phyloP scores from a whole-genome alignment of 495 filamentous ascomycete genomes.

The Lasiosphaeria miniovina region DNA sequence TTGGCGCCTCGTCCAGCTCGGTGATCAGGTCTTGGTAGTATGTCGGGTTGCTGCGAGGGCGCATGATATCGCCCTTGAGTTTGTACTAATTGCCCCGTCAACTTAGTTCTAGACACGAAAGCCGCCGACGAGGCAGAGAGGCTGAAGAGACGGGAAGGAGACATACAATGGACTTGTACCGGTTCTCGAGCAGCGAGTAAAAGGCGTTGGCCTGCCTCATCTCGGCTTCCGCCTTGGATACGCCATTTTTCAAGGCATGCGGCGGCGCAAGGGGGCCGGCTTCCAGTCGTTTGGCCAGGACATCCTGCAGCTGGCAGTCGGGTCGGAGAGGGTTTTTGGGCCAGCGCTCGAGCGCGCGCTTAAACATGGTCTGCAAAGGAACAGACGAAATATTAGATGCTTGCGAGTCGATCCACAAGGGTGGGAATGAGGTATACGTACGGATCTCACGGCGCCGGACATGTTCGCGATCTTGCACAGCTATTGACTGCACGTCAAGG shows the following conservation, averaged over 20 bases:
- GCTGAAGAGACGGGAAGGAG: not conserved
- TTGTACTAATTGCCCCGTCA: conserved; percentile 52
- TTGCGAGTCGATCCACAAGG: not conserved
- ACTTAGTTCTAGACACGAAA: not conserved
- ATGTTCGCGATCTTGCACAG: conserved; percentile 15
- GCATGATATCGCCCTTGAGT: conserved; percentile 56
- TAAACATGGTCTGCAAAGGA: conserved; percentile 34
- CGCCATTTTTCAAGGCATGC: conserved; percentile 8
- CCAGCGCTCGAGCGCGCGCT: conserved; percentile 71
- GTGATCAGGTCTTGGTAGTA: conserved; percentile 70
- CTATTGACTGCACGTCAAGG: not conserved
- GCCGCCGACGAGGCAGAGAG: not conserved
- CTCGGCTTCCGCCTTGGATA: conserved; percentile 33
- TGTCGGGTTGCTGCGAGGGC: conserved; percentile 69
- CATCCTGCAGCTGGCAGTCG: conserved; percentile 67
- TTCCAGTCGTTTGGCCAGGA: conserved; percentile 61
- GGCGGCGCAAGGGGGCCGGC: conserved; percentile 46
- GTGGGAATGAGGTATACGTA: not conserved
- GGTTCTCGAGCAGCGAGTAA: conserved; percentile 69
- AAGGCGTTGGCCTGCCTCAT: conserved; percentile 67
- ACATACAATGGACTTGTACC: conserved; percentile 60
- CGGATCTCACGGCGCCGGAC: conserved; percentile 18
- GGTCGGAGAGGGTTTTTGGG: conserved; percentile 76
- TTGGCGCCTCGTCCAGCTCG: conserved; percentile 71
- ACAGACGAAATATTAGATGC: conserved; percentile 3